These are phyloP conservation scores for Trichoderma hamatum DNA, from an alignment of 2,329 filamentous ascomycete species.

Conservation along the genomic window DNA sequence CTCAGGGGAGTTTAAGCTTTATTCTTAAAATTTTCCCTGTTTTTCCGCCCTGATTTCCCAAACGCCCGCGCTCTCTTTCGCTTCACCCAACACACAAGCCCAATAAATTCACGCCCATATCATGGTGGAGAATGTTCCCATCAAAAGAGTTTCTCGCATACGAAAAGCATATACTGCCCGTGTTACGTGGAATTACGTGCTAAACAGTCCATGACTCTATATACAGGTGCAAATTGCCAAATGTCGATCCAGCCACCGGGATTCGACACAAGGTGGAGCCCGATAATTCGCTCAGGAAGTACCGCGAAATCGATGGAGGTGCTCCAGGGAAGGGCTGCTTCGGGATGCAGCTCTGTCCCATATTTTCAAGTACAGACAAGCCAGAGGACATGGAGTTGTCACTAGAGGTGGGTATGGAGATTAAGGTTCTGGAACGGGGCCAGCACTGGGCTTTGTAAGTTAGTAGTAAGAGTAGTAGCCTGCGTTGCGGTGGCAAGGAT, in stretches of 20 bases:
- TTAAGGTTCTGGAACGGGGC: conserved; percentile 53
- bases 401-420: conserved; percentile 59
- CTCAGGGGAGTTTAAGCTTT: neutral
- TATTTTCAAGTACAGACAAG: conserved; percentile 44
- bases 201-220: neutral
- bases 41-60: neutral
- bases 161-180: neutral
- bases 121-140: conserved; percentile 1
- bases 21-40: neutral
- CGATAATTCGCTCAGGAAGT: conserved; percentile 59
- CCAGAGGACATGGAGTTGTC: conserved; percentile 45
- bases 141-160: neutral
- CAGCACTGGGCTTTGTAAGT: conserved; percentile 46
- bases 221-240: conserved; percentile 67
- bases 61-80: neutral
- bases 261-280: conserved; percentile 58
- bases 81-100: neutral
- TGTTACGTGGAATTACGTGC: neutral
- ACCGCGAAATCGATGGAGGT: conserved; percentile 63
- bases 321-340: conserved; percentile 60
- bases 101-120: neutral
- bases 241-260: conserved; percentile 67
- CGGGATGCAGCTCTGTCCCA: conserved; percentile 67
- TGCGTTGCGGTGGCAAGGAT: conserved; percentile 6
- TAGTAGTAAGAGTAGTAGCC: neutral